A percentile compares a stretch with the other conserved stretches of the same genome.
Conservation (phyloP, 306 rosid genomes). For the Senna tora region DNA sequence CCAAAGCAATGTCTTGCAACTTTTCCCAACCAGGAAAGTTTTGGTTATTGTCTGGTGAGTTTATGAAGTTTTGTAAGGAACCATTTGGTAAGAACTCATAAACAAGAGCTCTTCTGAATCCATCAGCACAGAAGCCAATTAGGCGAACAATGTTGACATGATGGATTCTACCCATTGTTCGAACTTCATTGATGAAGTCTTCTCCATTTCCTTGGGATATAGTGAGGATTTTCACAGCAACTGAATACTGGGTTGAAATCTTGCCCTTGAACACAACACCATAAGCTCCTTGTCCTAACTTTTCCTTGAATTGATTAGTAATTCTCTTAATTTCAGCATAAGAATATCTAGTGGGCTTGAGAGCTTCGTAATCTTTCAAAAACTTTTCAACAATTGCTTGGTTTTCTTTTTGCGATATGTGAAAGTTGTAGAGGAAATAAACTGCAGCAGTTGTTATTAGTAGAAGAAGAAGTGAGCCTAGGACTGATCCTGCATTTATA, state of each 20-base stretch:
- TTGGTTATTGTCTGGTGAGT: not conserved
- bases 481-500: conserved; percentile 28
- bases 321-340: conserved; percentile 48
- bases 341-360: conserved; percentile 48
- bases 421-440: not conserved
- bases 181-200: conserved; percentile 44
- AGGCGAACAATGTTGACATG: conserved; percentile 52
- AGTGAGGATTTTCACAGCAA: conserved; percentile 38
- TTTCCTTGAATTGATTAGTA: conserved; percentile 40
- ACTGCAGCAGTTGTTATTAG: conserved; percentile 27
- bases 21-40: conserved; percentile 42
- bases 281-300: conserved; percentile 50
- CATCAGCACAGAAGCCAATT: conserved; percentile 54
- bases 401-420: conserved; percentile 16
- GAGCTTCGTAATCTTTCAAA: conserved; percentile 50
- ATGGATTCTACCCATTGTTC: conserved; percentile 48
- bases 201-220: conserved; percentile 33
- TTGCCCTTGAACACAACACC: conserved; percentile 48
- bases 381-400: conserved; percentile 35
- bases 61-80: conserved; percentile 39
- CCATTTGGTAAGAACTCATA: conserved; percentile 48
- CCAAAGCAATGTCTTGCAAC: conserved; percentile 38
- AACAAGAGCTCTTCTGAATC: conserved; percentile 44
- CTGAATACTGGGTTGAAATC: conserved; percentile 32
- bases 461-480: conserved; percentile 31